Conservation (phyloP, 768 basidiomycete species). For the Russula ochroleuca region DNA sequence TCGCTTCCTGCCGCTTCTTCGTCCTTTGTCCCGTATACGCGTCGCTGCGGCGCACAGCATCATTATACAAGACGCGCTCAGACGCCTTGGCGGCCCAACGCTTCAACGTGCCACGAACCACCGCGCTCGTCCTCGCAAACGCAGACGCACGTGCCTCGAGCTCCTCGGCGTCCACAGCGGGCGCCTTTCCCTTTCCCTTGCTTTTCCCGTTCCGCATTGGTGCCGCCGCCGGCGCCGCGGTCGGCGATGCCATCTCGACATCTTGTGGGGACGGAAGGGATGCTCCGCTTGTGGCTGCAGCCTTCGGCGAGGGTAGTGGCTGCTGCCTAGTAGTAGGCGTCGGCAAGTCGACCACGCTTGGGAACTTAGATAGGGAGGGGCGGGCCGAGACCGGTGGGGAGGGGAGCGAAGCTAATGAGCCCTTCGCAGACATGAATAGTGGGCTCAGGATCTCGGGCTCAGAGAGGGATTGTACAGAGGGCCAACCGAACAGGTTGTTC, state of each 20-base stretch:
- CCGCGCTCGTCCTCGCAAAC: slow-evolving; percentile 8
- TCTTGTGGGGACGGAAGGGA: slow-evolving; percentile 15
- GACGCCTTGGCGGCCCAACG: slow-evolving; percentile 19
- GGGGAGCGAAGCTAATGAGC: slow-evolving; percentile 22
- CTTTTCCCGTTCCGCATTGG: slow-evolving; percentile 12
- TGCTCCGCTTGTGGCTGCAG: not conserved
- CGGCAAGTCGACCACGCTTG: slow-evolving; percentile 7
- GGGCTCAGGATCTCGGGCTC: slow-evolving; percentile 32
- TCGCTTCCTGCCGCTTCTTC: slow-evolving; percentile 31
- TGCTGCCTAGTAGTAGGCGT: not conserved
- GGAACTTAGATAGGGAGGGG: slow-evolving; percentile 16
- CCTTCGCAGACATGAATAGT: slow-evolving; percentile 19
- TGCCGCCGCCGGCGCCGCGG: slow-evolving; percentile 3
- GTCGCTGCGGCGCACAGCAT: slow-evolving; percentile 58
- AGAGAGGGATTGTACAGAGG: slow-evolving; percentile 27
- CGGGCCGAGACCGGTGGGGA: slow-evolving; percentile 21
- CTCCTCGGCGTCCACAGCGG: not conserved
- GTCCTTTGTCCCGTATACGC: slow-evolving; percentile 50
- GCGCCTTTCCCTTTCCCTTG: slow-evolving; percentile 23
- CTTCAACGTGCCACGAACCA: slow-evolving; percentile 15
- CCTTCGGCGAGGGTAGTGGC: not conserved
- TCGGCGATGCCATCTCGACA: slow-evolving; percentile 24
- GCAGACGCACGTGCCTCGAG: slow-evolving; percentile 14
- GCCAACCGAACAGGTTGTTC: slow-evolving; percentile 31
- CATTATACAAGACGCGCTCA: slow-evolving; percentile 30